phyloP scores from a whole-genome alignment of 139 green algal species.

The Deuterostichococcus epilithicus region DNA sequence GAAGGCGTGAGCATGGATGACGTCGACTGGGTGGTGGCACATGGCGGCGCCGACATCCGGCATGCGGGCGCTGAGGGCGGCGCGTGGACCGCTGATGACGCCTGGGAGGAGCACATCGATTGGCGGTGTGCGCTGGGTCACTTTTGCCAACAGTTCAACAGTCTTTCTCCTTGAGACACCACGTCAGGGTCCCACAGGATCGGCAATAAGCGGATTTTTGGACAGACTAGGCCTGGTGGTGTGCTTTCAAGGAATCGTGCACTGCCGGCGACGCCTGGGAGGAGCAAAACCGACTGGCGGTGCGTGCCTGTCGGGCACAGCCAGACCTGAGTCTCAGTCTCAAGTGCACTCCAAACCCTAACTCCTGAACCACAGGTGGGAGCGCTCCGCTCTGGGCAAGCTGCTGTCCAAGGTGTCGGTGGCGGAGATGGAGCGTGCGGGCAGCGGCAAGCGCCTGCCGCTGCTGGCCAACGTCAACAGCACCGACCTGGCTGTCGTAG shows the following conservation, averaged over 20 bases:
- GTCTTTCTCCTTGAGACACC: background rate
- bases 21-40: constrained; percentile 64
- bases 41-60: constrained; percentile 62
- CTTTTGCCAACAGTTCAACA: background rate
- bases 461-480: constrained; percentile 1
- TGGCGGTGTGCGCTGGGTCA: constrained; percentile 13
- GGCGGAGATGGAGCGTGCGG: constrained; percentile 2
- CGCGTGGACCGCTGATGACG: constrained; percentile 44
- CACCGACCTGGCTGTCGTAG: background rate
- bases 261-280: too few species aligned
- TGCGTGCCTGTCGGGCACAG: too few species aligned
- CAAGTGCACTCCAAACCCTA: background rate
- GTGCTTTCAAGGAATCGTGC: too few species aligned
- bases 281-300: too few species aligned
- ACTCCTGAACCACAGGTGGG: constrained; percentile 30
- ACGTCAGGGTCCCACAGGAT: too few species aligned
- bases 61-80: constrained; percentile 14
- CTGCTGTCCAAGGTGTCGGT: constrained; percentile 44
- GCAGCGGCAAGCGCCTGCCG: background rate
- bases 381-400: constrained; percentile 31
- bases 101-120: constrained; percentile 52
- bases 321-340: too few species aligned
- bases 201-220: too few species aligned
- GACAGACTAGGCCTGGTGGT: too few species aligned
- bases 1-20: constrained; percentile 23